Evolutionary conservation across 306 rosid species (phyloP).

Genomic region (Coriaria nepalensis): DNA sequence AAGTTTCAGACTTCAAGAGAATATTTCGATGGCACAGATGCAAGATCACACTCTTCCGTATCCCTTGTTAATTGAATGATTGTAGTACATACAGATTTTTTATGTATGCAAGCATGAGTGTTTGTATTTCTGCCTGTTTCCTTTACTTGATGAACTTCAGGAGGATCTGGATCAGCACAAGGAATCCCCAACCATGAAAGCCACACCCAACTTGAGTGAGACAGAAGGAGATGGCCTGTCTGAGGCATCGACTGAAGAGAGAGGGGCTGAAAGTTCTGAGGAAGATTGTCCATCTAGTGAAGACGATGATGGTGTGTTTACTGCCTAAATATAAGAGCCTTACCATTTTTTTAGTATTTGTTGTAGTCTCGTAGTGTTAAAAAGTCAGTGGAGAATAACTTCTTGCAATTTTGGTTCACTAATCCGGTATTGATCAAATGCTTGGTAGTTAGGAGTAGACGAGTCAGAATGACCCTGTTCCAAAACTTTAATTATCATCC

Average conservation of each 20-base stretch:
- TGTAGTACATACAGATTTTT: conserved; percentile 11
- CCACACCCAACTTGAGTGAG: conserved; percentile 20
- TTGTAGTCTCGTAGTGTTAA: too few relatives aligned
- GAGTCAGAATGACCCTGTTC: too few relatives aligned
- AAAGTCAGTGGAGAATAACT: too few relatives aligned
- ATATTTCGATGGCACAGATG: conserved; percentile 21
- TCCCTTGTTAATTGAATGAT: conserved; percentile 32
- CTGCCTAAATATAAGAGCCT: not conserved
- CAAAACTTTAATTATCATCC: too few relatives aligned
- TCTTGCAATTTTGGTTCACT: too few relatives aligned
- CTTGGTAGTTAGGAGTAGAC: too few relatives aligned
- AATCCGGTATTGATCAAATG: too few relatives aligned
- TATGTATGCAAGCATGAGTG: conserved; percentile 14
- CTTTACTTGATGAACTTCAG: conserved; percentile 59
- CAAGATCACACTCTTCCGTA: conserved; percentile 38
- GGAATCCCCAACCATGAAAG: conserved; percentile 25
- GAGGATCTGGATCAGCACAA: conserved; percentile 24
- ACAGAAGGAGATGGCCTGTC: conserved; percentile 27
- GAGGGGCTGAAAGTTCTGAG: conserved; percentile 21
- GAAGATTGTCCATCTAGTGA: conserved; percentile 33
- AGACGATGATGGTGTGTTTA: conserved; percentile 15
- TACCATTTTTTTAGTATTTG: too few relatives aligned
- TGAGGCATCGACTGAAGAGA: conserved; percentile 47
- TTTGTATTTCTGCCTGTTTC: conserved; percentile 20
- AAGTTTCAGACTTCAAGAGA: conserved; percentile 27